Evolutionary conservation across 345 rosid species (phyloP), one percentile per base, ranked within the genome.

Genomic region (Lepidium sativum): DNA sequence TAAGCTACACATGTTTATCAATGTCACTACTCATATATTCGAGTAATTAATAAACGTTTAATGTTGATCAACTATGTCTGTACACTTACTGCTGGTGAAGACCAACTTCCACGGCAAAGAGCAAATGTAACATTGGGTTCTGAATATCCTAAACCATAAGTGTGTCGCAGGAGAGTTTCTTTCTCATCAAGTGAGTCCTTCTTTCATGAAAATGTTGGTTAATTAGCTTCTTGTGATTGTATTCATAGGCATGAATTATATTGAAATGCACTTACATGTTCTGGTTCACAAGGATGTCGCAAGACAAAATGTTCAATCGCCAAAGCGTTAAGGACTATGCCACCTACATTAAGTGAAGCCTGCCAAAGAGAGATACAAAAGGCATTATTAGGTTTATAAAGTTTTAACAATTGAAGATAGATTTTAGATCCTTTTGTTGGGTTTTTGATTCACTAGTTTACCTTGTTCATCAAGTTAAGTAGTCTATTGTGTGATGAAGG

Each of bases 291-390:
- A 53, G 96, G 96, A 81, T 92, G 86, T 23, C 96, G 73, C 44
- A 92, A 95, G 69, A 92, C 86, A 58, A 92, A 92, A 74, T 88
- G 96, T 79, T 92, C 95, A 17, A 92, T 86, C 5, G 95, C 96
- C 76, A 88, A 67, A 47, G 96, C 88, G 18, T 91, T 88, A 41
- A 91, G 84, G 62, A 91, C 98, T 78, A 86, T 88, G 48, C 96
- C 95, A 0, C 98, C 98, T 1, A 91, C 90, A 51, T 91, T 88
- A 12, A 91, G 59, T 42, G 84, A 82, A 61, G 90, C 92, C 98
- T 91, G 81, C 49, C n/a, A 67, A 18, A 2, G 21, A 35, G 0
- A 9, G 9, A 18, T 0, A 45, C 12, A 72, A 67, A n/a, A 4
- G 38, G 3, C 4, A 16, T 20, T 25, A 20, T 10, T 54, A 72